A percentile compares a stretch with the other conserved stretches of the same genome.
phyloP scores from a whole-genome alignment of 1,284 basidiomycete genomes.

The Bjerkandera adusta region DNA sequence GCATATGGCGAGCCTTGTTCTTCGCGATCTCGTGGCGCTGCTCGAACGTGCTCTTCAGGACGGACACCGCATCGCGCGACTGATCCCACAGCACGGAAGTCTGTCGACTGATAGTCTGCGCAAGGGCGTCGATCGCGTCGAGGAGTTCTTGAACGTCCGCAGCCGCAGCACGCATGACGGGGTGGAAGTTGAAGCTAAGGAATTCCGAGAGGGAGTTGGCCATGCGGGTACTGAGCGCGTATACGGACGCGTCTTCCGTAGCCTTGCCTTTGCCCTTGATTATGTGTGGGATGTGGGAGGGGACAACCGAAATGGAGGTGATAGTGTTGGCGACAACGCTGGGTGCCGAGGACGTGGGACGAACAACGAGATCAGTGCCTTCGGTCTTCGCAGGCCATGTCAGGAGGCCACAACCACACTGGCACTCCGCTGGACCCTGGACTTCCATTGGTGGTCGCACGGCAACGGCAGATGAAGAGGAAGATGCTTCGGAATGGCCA shows the following conservation, averaged over 20 bases:
- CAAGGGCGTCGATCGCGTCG: constrained; percentile 60
- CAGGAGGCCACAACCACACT: constrained; percentile 30
- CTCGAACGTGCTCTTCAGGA: constrained; percentile 46
- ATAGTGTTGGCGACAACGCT: constrained; percentile 27
- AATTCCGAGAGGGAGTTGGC: constrained; percentile 49
- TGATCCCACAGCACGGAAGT: constrained; percentile 34
- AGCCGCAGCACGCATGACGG: constrained; percentile 39
- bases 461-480: constrained; percentile 17
- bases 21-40: constrained; percentile 56
- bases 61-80: constrained; percentile 43
- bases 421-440: constrained; percentile 25
- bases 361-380: constrained; percentile 39
- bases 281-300: constrained; percentile 9
- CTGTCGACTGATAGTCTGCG: constrained; percentile 43
- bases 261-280: constrained; percentile 21
- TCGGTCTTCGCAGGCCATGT: constrained; percentile 33
- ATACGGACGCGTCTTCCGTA: constrained; percentile 30
- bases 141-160: constrained; percentile 57
- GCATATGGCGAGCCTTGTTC: constrained; percentile 53
- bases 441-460: constrained; percentile 4
- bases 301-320: constrained; percentile 25
- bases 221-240: constrained; percentile 42
- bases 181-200: constrained; percentile 43
- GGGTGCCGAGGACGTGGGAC: constrained; percentile 31
- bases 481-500: constrained; percentile 5